A percentile compares a stretch with the other conserved stretches of the same genome.
These are phyloP conservation scores for Drechslera avenae DNA, from an alignment of 2,329 filamentous ascomycete genomes.

Conservation along the genomic window DNA sequence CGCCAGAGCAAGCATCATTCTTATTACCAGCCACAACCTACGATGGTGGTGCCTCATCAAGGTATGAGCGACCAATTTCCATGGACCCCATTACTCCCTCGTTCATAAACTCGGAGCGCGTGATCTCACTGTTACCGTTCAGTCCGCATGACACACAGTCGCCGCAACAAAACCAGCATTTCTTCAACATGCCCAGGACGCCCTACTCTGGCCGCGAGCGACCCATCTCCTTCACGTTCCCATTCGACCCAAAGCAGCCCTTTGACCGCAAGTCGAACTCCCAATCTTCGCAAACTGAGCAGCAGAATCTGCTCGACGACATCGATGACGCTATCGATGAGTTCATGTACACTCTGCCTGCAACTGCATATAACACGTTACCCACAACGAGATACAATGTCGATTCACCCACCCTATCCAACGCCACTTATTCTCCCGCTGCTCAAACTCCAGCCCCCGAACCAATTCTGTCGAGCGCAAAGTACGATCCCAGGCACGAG, in stretches of 20 bases:
- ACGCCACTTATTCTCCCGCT: slow-evolving; percentile 15
- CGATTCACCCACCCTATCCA: slow-evolving; percentile 6
- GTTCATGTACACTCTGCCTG: slow-evolving; percentile 25
- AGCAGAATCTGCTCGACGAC: slow-evolving; percentile 26
- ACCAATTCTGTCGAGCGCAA: slow-evolving; percentile 11
- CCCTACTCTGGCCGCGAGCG: slow-evolving; percentile 21
- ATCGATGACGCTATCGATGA: slow-evolving; percentile 36
- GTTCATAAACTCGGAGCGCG: not conserved
- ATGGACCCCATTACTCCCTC: slow-evolving; percentile 13
- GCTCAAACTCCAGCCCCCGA: not conserved
- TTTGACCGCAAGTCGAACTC: slow-evolving; percentile 23
- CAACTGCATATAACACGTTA: slow-evolving; percentile 18
- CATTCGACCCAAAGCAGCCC: slow-evolving; percentile 16
- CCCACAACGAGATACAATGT: slow-evolving; percentile 22
- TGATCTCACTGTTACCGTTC: slow-evolving; percentile 11
- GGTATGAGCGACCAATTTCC: slow-evolving; percentile 18
- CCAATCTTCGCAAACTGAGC: slow-evolving; percentile 11
- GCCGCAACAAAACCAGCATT: not conserved
- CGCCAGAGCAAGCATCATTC: slow-evolving; percentile 21
- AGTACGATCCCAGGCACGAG: slow-evolving; percentile 12
- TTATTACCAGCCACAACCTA: slow-evolving; percentile 33
- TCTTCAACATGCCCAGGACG: slow-evolving; percentile 7
- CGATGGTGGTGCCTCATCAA: slow-evolving; percentile 16
- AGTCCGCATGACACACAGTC: slow-evolving; percentile 7
- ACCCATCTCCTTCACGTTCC: slow-evolving; percentile 24